These are phyloP conservation scores for Dovyalis caffra DNA, from an alignment of 345 rosid species.

Conservation along the genomic window DNA sequence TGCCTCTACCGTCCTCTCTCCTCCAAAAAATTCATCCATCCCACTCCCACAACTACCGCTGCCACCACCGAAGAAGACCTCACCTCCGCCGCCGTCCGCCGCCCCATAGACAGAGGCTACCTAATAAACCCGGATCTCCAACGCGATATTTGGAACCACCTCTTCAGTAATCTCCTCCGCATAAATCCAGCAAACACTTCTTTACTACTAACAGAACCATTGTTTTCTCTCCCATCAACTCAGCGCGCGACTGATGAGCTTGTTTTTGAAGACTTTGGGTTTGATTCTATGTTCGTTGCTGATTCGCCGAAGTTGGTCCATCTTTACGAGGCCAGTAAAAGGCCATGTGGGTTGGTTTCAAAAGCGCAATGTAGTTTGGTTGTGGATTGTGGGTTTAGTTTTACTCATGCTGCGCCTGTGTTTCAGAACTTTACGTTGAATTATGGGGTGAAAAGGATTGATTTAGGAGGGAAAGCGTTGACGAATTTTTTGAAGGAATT, in stretches of 20 bases:
- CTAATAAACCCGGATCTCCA: constrained; percentile 79
- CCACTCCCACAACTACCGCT: no score
- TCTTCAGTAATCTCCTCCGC: constrained; percentile 63
- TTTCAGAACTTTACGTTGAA: constrained; percentile 69
- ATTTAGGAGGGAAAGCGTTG: constrained; percentile 89
- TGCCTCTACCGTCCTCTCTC: constrained; percentile 81
- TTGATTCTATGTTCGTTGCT: constrained; percentile 60
- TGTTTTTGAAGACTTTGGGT: constrained; percentile 87
- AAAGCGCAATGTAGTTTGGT: constrained; percentile 74
- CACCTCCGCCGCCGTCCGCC: constrained; percentile 89
- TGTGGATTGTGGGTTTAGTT: constrained; percentile 89
- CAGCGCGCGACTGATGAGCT: constrained; percentile 84
- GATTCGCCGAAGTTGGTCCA: constrained; percentile 75
- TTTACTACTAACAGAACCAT: constrained; percentile 80
- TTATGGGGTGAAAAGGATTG: constrained; percentile 74
- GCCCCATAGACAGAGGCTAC: constrained; percentile 95
- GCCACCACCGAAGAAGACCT: constrained; percentile 60
- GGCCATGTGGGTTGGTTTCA: constrained; percentile 55
- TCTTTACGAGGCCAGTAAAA: constrained; percentile 73
- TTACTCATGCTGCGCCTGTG: constrained; percentile 82
- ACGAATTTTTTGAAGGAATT: constrained; percentile 88
- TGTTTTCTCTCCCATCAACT: constrained; percentile 65
- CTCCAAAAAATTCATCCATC: constrained; percentile 69
- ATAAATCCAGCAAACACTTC: constrained; percentile 52
- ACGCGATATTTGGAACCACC: constrained; percentile 88